phyloP scores from a whole-genome alignment of 495 filamentous ascomycete species.

The Penicillium herquei region DNA sequence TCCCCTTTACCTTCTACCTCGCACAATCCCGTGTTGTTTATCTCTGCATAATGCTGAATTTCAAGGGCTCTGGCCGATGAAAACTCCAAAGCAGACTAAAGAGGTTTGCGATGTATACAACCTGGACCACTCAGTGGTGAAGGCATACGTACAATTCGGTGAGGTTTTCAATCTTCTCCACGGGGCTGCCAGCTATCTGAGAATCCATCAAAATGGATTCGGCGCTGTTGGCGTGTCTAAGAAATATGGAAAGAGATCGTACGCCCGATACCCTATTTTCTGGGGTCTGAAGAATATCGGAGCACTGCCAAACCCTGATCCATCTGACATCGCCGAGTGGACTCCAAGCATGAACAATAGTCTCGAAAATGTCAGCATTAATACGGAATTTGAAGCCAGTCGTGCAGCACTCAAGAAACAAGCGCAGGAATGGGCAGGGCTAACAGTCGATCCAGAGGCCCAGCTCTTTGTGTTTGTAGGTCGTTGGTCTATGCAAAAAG shows the following conservation, averaged over 20 bases:
- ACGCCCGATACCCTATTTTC: conserved; percentile 74
- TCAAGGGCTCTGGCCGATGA: conserved; percentile 75
- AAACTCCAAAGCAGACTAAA: conserved; percentile 60
- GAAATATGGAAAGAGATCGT: conserved; percentile 73
- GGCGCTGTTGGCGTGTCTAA: conserved; percentile 72
- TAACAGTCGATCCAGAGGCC: conserved; percentile 64
- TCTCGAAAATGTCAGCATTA: conserved; percentile 53
- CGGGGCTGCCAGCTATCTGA: conserved; percentile 68
- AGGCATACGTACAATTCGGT: conserved; percentile 57
- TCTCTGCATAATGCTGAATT: conserved; percentile 70
- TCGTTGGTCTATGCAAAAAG: conserved; percentile 78
- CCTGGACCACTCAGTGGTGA: conserved; percentile 38
- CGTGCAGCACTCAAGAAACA: conserved; percentile 60
- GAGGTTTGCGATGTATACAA: conserved; percentile 75
- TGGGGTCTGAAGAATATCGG: conserved; percentile 73
- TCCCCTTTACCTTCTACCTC: conserved; percentile 66
- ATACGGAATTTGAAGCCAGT: conserved; percentile 56
- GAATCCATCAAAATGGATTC: conserved; percentile 70
- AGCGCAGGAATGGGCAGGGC: conserved; percentile 75
- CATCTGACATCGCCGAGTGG: conserved; percentile 70
- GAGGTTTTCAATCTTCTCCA: conserved; percentile 72
- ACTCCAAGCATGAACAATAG: conserved; percentile 37
- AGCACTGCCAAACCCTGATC: conserved; percentile 72
- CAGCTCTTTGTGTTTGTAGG: conserved; percentile 79
- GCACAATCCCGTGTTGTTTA: conserved; percentile 46